Evolutionary conservation across 139 green algal genomes (phyloP), one percentile per base, ranked within the genome.

Genomic region (Micromonas commoda): DNA sequence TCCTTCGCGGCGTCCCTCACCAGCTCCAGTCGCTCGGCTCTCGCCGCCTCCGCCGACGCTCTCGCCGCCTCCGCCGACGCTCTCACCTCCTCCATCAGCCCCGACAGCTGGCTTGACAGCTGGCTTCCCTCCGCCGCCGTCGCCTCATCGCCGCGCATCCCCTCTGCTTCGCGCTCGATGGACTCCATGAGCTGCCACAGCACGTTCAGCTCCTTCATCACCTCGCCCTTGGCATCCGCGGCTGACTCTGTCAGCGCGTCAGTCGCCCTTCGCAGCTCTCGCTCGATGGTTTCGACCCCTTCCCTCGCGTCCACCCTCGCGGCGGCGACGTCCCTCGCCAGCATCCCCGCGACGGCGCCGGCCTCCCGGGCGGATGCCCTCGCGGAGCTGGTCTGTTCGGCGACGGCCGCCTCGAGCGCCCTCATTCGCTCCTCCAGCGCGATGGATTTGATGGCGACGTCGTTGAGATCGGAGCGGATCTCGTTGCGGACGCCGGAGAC

Each of bases 271-370:
- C 33, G 3, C 16, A 75, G 38, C 37, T 75, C 68, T 3, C 32
- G 21, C 5, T 20, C 24, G 19, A 75, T 39, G 37, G 21, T 34
- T 29, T 38, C 38, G 3, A 75, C 33, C 2, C 38, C 38, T 21
- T 61, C 68, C 20, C 68, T 26, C 13, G 21, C 37, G 68, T 75
- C 68, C 21, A 75, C 38, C 26, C 68, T 23, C 2, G 68, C 68
- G 1, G 37, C 68, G 20, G 68, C 68, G 35, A 75, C 37, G 33
- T 75, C 68, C 68, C 68, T 75, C 23, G 68, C 68, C 23, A 75
- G 38, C 68, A 75, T 75, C 24, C 68, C 68, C n/a, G 68, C 68
- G 37, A 75, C 68, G 3, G 34, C 68, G n/a, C 68, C 68, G 19
- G 37, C 28, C n/a, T 75, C 68, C 26, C 68, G 34, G 1, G 37